phyloP scores from a whole-genome alignment of 495 filamentous ascomycete species.

The Evernia prunastri region DNA sequence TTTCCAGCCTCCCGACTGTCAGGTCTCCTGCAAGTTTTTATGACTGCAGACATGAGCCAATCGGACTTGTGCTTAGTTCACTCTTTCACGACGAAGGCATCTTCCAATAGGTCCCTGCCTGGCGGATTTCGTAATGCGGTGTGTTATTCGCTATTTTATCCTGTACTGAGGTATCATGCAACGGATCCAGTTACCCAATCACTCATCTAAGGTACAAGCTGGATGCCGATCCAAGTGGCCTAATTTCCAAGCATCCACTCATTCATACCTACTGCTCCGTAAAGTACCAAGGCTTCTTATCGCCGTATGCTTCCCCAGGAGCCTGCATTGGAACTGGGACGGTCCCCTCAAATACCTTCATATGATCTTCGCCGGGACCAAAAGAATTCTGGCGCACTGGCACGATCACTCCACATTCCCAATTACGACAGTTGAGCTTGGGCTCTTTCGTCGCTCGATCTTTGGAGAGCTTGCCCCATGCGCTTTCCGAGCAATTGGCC shows the following conservation, averaged over 20 bases:
- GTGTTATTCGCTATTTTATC: fast-evolving
- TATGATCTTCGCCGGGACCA: constrained; percentile 10
- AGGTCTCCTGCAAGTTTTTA: too few relatives aligned
- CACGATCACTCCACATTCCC: constrained; percentile 90
- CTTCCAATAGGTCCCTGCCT: not conserved
- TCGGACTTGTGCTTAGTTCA: not conserved
- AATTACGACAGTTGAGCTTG: constrained; percentile 83
- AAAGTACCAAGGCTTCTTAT: constrained; percentile 23
- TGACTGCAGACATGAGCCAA: not conserved
- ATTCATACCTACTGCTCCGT: constrained; percentile 16
- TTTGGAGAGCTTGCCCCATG: constrained; percentile 74
- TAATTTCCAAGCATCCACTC: not conserved
- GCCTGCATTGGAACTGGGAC: constrained; percentile 69
- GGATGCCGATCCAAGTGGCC: not conserved
- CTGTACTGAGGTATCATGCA: not conserved
- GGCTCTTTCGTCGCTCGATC: constrained; percentile 55
- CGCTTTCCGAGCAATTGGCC: constrained; percentile 85
- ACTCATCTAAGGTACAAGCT: not conserved
- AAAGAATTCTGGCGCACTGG: constrained; percentile 34
- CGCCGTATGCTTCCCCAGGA: constrained; percentile 47
- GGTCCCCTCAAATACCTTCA: constrained; percentile 43
- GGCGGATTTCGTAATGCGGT: not conserved
- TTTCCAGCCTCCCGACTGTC: too few relatives aligned
- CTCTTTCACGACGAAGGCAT: not conserved
- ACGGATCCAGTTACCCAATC: not conserved